These are phyloP conservation scores for Termitomyces sp. DNA, from an alignment of 768 basidiomycete species.

Conservation along the genomic window DNA sequence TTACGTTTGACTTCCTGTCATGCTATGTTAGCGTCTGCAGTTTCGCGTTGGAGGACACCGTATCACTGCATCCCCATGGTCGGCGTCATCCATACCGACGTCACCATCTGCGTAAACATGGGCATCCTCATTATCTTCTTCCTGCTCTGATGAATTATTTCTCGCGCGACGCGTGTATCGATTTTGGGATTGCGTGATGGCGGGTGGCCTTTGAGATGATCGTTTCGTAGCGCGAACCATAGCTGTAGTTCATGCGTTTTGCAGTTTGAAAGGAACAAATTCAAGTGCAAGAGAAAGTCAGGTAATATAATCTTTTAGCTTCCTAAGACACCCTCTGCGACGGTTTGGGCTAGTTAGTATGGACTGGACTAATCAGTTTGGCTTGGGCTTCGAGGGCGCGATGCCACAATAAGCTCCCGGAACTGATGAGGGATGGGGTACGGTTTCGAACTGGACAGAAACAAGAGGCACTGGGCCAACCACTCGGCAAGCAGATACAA, in stretches of 20 bases:
- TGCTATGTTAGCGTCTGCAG: neutral
- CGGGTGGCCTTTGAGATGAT: conserved; percentile 38
- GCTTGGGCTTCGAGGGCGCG: too few species aligned
- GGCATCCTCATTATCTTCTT: conserved; percentile 29
- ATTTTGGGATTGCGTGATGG: conserved; percentile 30
- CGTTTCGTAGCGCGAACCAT: conserved; percentile 33
- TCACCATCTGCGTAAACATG: conserved; percentile 27
- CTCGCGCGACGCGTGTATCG: conserved; percentile 24
- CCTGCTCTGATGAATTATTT: conserved; percentile 6
- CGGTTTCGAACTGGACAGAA: too few species aligned
- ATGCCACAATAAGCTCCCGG: too few species aligned
- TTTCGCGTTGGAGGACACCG: neutral
- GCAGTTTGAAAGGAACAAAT: neutral
- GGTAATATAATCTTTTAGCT: too few species aligned
- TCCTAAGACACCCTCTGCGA: too few species aligned
- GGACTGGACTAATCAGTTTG: too few species aligned
- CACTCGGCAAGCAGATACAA: too few species aligned
- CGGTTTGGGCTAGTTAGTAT: too few species aligned
- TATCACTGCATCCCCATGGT: conserved; percentile 16
- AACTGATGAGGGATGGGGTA: too few species aligned
- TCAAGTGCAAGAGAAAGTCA: neutral
- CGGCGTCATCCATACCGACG: conserved; percentile 25
- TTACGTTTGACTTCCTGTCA: conserved; percentile 57
- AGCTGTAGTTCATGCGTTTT: neutral
- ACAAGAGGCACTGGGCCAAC: too few species aligned